Evolutionary conservation across 768 basidiomycete species (phyloP).

Genomic region (Mycena alexandri): DNA sequence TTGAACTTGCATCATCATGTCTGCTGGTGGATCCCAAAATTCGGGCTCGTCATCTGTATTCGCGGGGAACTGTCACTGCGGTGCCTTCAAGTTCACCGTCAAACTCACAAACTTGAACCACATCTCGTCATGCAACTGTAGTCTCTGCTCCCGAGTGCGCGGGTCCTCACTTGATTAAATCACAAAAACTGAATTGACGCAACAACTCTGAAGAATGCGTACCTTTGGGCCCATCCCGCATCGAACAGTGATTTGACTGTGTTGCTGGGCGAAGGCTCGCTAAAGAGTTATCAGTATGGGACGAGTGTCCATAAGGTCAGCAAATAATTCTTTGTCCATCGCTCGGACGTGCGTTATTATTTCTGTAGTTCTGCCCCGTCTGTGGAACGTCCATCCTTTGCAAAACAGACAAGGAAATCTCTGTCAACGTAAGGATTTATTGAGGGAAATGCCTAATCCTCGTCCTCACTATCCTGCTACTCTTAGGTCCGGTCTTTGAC

Average conservation of each 20-base stretch:
- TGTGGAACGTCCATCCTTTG: constrained; percentile 27
- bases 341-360: no score
- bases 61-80: constrained; percentile 29
- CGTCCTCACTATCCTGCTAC: neutral
- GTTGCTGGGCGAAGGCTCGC: neutral
- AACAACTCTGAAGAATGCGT: constrained; percentile 6
- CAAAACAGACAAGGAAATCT: neutral
- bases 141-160: constrained; percentile 23
- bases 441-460: neutral
- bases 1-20: no score
- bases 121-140: constrained; percentile 13
- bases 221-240: constrained; percentile 10
- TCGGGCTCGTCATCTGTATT: neutral
- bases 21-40: no score
- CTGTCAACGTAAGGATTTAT: constrained; percentile 14
- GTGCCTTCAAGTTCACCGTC: constrained; percentile 27
- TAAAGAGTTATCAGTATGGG: constrained; percentile 24
- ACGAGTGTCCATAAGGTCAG: constrained; percentile 9
- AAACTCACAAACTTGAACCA: constrained; percentile 13
- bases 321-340: neutral
- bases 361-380: constrained; percentile 20
- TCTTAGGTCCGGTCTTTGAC: constrained; percentile 11
- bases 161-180: neutral
- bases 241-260: constrained; percentile 10
- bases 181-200: neutral